phyloP scores from a whole-genome alignment of 164 flowering plant genomes.

The Liriodendron chinense region DNA sequence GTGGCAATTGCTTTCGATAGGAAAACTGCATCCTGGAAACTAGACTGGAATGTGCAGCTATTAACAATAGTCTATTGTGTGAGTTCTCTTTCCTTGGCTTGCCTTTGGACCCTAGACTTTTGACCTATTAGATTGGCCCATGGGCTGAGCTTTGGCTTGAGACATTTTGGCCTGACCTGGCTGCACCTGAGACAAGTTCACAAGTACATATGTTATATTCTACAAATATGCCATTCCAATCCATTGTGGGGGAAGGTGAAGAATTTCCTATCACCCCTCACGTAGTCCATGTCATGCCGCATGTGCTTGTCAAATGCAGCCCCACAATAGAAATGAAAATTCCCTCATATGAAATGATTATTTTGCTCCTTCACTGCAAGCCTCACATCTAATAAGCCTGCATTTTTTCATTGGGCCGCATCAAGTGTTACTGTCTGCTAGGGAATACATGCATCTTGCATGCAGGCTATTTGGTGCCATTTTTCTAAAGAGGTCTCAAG shows the following conservation, averaged over 20 bases:
- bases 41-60: constrained; percentile 42
- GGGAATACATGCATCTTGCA: too few relatives aligned
- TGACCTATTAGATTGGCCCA: not conserved
- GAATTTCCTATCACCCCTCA: too few relatives aligned
- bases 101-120: not conserved
- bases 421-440: too few relatives aligned
- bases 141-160: not conserved
- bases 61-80: constrained; percentile 34
- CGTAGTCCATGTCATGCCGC: too few relatives aligned
- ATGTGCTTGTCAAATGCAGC: too few relatives aligned
- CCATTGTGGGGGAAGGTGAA: too few relatives aligned
- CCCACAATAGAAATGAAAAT: not conserved
- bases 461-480: too few relatives aligned
- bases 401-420: too few relatives aligned
- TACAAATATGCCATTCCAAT: too few relatives aligned
- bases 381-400: not conserved
- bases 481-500: too few relatives aligned
- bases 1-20: constrained; percentile 34
- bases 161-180: not conserved
- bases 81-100: constrained; percentile 3
- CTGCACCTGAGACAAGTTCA: too few relatives aligned
- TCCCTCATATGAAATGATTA: not conserved
- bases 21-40: constrained; percentile 28
- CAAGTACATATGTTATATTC: too few relatives aligned
- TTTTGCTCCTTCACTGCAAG: not conserved